Conservation (phyloP, 1,139 yeast species). For the Barnettozyma hawaiiensis region DNA sequence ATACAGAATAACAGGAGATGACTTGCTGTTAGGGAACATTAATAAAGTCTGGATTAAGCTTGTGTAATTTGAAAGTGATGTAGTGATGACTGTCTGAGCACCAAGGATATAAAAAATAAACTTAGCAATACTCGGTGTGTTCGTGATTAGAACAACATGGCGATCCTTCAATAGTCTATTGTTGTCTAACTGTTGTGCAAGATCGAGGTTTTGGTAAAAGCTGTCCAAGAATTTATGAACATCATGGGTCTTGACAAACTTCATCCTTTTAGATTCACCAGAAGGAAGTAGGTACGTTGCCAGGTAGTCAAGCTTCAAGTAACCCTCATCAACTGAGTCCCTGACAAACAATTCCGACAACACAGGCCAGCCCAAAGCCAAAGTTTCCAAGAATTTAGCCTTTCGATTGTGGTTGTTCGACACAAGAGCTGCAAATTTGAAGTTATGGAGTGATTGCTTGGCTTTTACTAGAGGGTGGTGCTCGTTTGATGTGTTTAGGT, state of each 20-base stretch:
- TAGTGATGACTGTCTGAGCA: conserved; percentile 27
- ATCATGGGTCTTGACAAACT: conserved; percentile 29
- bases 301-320: conserved; percentile 37
- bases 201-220: conserved; percentile 24
- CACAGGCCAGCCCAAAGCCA: conserved; percentile 91
- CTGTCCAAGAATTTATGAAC: conserved; percentile 36
- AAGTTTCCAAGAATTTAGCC: conserved; percentile 72
- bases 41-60: conserved; percentile 11
- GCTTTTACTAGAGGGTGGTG: conserved; percentile 9
- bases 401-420: conserved; percentile 57
- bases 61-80: conserved; percentile 13
- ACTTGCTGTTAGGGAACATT: background rate
- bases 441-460: conserved; percentile 10
- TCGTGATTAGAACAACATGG: conserved; percentile 32
- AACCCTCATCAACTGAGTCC: conserved; percentile 40
- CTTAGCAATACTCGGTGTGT: conserved; percentile 34
- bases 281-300: conserved; percentile 58
- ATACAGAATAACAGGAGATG: conserved; percentile 12
- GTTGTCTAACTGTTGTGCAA: conserved; percentile 37
- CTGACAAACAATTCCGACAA: conserved; percentile 54
- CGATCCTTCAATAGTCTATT: conserved; percentile 34
- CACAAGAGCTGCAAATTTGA: conserved; percentile 58
- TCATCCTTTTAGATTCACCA: conserved; percentile 39
- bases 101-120: conserved; percentile 47
- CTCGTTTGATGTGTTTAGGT: conserved; percentile 4